Evolutionary conservation across 495 filamentous ascomycete species (phyloP).

Genomic region (Bacidia gigantensis): DNA sequence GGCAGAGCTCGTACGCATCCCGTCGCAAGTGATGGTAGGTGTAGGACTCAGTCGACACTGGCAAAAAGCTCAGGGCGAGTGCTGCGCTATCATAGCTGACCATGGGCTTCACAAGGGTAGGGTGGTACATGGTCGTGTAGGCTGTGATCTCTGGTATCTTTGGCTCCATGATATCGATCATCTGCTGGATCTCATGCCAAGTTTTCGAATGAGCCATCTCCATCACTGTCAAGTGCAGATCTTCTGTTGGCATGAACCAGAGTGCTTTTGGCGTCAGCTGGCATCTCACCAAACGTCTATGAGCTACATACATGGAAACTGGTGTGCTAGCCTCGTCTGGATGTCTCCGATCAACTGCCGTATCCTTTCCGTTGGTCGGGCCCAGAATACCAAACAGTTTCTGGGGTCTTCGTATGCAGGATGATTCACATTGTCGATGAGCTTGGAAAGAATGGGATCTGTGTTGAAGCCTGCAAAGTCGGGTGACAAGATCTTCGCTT

Average conservation of each 20-base stretch:
- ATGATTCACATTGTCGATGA: constrained; percentile 41
- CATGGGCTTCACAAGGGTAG: constrained; percentile 66
- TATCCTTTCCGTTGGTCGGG: constrained; percentile 60
- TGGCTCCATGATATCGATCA: constrained; percentile 41
- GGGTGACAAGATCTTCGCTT: constrained; percentile 46
- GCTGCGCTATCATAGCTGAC: constrained; percentile 75
- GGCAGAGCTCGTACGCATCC: constrained; percentile 52
- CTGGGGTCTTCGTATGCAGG: constrained; percentile 57
- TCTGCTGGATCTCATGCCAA: constrained; percentile 40
- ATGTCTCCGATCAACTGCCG: constrained; percentile 49
- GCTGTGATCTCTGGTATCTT: constrained; percentile 41
- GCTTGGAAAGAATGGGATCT: constrained; percentile 58
- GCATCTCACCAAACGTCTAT: constrained; percentile 29
- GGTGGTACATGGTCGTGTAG: constrained; percentile 46
- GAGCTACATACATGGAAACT: constrained; percentile 9
- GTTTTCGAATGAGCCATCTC: constrained; percentile 66
- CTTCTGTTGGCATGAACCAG: constrained; percentile 68
- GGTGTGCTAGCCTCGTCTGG: constrained; percentile 43
- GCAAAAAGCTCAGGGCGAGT: constrained; percentile 73
- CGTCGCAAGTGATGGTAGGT: constrained; percentile 84
- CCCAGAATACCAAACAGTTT: constrained; percentile 78
- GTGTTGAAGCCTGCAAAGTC: constrained; percentile 59
- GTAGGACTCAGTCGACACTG: constrained; percentile 46
- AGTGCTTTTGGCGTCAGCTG: constrained; percentile 50
- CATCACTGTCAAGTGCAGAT: constrained; percentile 74